Conservation (phyloP, 257 asterid genomes). For the Nicotiana otophora region DNA sequence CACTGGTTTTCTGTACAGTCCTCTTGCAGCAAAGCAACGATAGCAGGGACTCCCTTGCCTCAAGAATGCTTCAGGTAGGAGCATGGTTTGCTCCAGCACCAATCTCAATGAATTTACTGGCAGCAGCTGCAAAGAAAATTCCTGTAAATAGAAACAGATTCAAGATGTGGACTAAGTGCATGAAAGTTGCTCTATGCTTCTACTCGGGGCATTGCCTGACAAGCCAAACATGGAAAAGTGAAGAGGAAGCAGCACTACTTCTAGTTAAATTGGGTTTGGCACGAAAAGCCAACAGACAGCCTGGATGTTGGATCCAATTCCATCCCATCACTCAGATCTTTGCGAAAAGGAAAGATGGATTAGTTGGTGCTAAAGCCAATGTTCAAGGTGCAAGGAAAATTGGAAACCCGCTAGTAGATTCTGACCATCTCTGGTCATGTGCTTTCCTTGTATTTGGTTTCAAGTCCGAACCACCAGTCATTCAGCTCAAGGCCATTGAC, state of each 20-base stretch:
- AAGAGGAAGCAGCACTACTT: slow-evolving; percentile 66
- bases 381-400: slow-evolving; percentile 55
- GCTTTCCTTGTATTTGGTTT: slow-evolving; percentile 78
- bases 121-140: slow-evolving; percentile 56
- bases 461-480: slow-evolving; percentile 69
- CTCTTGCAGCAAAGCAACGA: slow-evolving; percentile 42
- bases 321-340: slow-evolving; percentile 66
- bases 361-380: slow-evolving; percentile 44
- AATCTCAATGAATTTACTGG: slow-evolving; percentile 45
- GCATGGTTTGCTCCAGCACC: slow-evolving; percentile 86
- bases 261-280: slow-evolving; percentile 67
- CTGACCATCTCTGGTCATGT: slow-evolving; percentile 78
- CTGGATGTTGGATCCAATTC: slow-evolving; percentile 72
- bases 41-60: slow-evolving; percentile 33
- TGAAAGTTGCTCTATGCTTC: slow-evolving; percentile 39
- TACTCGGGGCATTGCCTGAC: slow-evolving; percentile 38
- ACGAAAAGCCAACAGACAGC: slow-evolving; percentile 44
- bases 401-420: slow-evolving; percentile 34
- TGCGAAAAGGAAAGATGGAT: slow-evolving; percentile 40
- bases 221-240: slow-evolving; percentile 57
- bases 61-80: slow-evolving; percentile 70
- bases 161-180: slow-evolving; percentile 47
- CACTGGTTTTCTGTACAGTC: slow-evolving; percentile 38
- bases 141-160: slow-evolving; percentile 41
- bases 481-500: slow-evolving; percentile 71